These are phyloP conservation scores for Botrytis squamosa DNA, from an alignment of 2,329 filamentous ascomycete genomes.

Conservation along the genomic window DNA sequence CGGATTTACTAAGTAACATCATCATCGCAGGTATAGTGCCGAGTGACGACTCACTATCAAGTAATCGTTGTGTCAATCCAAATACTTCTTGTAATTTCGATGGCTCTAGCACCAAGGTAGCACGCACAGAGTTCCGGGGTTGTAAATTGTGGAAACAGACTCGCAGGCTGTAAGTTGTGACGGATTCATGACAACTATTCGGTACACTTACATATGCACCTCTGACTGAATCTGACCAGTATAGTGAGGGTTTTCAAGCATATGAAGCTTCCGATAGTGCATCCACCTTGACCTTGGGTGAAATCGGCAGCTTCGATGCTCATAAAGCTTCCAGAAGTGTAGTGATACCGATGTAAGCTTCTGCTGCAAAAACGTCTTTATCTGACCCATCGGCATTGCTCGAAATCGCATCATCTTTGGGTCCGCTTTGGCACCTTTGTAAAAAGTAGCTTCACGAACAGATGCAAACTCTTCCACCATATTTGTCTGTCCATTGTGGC, in stretches of 20 bases:
- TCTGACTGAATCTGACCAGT: background rate
- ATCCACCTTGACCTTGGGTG: background rate
- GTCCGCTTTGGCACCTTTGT: background rate
- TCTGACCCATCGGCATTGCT: background rate
- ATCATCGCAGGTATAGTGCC: background rate
- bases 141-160: background rate
- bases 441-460: background rate
- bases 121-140: background rate
- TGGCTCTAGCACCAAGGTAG: background rate
- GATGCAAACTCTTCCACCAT: background rate
- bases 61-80: background rate
- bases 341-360: background rate
- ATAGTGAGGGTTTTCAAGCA: background rate
- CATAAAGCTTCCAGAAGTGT: background rate
- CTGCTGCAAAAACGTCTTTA: background rate
- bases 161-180: background rate
- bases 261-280: background rate
- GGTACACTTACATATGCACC: background rate
- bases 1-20: background rate
- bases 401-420: background rate
- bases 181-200: background rate
- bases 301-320: background rate
- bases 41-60: background rate
- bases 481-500: background rate
- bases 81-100: background rate